These are phyloP conservation scores for Scorias spongiosa DNA, from an alignment of 2,329 filamentous ascomycete species.

Conservation along the genomic window DNA sequence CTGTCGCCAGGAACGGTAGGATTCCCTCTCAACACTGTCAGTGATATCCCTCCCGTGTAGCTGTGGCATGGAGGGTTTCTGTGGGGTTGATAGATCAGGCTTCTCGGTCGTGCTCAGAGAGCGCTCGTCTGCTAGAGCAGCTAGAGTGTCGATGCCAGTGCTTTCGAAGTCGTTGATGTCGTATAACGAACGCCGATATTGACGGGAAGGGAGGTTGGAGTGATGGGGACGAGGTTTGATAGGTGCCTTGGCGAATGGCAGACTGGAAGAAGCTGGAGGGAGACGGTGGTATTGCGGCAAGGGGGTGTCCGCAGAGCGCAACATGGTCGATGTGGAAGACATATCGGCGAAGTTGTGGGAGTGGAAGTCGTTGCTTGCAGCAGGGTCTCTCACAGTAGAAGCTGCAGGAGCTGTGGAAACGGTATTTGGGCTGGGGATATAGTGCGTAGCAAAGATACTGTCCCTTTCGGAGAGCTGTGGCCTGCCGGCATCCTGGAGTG, in stretches of 20 bases:
- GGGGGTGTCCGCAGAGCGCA: slow-evolving; percentile 1
- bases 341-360: slow-evolving; percentile 3
- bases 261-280: not conserved
- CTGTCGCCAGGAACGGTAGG: slow-evolving; percentile 34
- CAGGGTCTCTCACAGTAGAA: not conserved
- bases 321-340: slow-evolving; percentile 2
- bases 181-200: slow-evolving; percentile 18
- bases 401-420: slow-evolving; percentile 7
- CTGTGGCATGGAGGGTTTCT: not conserved
- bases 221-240: slow-evolving; percentile 2
- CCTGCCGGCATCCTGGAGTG: slow-evolving; percentile 19
- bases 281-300: slow-evolving; percentile 1
- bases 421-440: slow-evolving; percentile 37
- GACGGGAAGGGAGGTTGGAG: slow-evolving; percentile 9
- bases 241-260: not conserved
- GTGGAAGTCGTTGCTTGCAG: not conserved
- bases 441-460: slow-evolving; percentile 49
- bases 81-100: not conserved
- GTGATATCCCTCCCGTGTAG: slow-evolving; percentile 4
- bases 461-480: slow-evolving; percentile 47
- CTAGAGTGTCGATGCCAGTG: not conserved
- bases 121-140: not conserved
- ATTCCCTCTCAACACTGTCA: slow-evolving; percentile 27
- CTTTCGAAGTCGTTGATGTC: slow-evolving; percentile 13
- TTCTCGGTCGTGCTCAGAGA: not conserved